Conservation (phyloP, 2,329 filamentous ascomycete genomes). For the Blastomyces gilchristii region DNA sequence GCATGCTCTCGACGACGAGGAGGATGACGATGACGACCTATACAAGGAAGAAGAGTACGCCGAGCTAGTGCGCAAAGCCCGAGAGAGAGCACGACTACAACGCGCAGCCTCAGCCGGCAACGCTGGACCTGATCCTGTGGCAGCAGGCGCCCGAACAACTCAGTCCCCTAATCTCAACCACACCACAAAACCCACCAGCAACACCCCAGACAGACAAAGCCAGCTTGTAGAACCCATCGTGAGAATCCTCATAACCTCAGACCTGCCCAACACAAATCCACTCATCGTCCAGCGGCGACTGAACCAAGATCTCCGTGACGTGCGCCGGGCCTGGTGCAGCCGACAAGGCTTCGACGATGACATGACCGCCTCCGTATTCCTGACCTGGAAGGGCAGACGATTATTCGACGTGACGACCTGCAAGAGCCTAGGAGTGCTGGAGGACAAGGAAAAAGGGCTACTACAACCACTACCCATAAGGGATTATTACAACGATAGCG, state of each 20-base stretch:
- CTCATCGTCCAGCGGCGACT: conserved; percentile 57
- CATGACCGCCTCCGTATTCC: conserved; percentile 49
- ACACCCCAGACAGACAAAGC: conserved; percentile 4
- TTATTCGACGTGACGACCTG: conserved; percentile 70
- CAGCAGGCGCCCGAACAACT: conserved; percentile 7
- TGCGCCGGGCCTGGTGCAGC: conserved; percentile 59
- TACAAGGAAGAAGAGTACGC: conserved; percentile 32
- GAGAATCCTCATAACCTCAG: conserved; percentile 58
- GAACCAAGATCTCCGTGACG: conserved; percentile 55
- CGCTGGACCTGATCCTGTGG: conserved; percentile 7
- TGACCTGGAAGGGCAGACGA: conserved; percentile 66
- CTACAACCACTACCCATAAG: neutral
- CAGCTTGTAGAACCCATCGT: conserved; percentile 41
- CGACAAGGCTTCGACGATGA: conserved; percentile 47
- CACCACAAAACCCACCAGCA: neutral
- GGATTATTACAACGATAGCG: conserved; percentile 28
- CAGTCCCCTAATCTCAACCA: conserved; percentile 13
- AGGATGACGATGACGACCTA: conserved; percentile 21
- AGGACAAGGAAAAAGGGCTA: conserved; percentile 38
- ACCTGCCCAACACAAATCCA: conserved; percentile 49
- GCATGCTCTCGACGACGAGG: neutral
- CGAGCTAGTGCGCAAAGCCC: conserved; percentile 33
- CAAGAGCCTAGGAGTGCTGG: conserved; percentile 52
- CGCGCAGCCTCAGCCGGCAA: conserved; percentile 2
- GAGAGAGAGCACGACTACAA: conserved; percentile 26